These are phyloP conservation scores for Fraxinus albicans DNA, from an alignment of 305 asterid genomes.

Conservation along the genomic window DNA sequence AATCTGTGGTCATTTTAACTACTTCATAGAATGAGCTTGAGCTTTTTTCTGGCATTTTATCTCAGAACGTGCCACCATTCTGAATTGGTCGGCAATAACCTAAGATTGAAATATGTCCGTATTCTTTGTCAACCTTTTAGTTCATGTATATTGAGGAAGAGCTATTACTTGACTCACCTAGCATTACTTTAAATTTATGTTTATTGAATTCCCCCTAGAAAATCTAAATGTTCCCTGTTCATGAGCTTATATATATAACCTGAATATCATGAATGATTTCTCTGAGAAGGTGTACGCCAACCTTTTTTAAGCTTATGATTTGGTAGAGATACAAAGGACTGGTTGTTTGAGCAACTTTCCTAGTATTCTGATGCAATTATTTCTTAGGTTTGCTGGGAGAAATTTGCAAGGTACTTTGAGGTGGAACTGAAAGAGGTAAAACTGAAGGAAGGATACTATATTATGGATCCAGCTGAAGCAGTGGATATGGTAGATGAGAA, in stretches of 20 bases:
- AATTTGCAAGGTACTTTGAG: conserved; percentile 62
- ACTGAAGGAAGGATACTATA: conserved; percentile 58
- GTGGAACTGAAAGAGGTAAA: conserved; percentile 68
- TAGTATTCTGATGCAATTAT: conserved; percentile 2
- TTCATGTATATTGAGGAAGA: background rate
- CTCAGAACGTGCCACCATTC: background rate
- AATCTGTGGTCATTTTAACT: background rate
- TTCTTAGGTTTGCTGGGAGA: conserved; percentile 68
- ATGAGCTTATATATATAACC: background rate
- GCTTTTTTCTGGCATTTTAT: background rate
- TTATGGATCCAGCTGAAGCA: conserved; percentile 59
- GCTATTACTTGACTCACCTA: background rate
- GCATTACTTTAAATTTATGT: background rate
- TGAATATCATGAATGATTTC: background rate
- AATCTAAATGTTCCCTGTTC: background rate
- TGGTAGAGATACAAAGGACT: background rate
- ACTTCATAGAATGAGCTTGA: background rate
- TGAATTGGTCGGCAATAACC: background rate
- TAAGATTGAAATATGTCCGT: background rate
- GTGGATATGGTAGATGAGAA: conserved; percentile 67
- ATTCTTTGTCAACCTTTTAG: background rate
- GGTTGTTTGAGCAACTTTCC: background rate
- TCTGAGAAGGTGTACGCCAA: background rate
- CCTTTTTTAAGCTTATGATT: background rate
- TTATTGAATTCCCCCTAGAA: background rate